These are phyloP conservation scores for Dothistroma septosporum DNA, from an alignment of 2,329 filamentous ascomycete species.

Conservation along the genomic window DNA sequence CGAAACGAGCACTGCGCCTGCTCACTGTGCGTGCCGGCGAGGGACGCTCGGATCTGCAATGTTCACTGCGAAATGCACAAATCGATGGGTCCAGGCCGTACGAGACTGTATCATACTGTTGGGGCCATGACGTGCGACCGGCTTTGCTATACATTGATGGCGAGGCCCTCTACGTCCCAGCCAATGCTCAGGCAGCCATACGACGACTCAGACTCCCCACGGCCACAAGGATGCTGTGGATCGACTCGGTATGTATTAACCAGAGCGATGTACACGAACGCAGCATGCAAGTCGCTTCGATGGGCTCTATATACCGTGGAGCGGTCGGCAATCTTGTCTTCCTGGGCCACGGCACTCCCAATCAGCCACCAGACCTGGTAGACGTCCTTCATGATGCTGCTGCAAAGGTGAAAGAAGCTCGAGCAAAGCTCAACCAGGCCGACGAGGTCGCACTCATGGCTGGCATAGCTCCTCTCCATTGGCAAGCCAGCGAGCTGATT, in stretches of 20 bases:
- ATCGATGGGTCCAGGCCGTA: background rate
- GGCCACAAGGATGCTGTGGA: background rate
- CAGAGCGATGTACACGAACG: conserved; percentile 3
- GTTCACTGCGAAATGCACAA: background rate
- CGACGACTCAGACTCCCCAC: background rate
- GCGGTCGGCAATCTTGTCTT: background rate
- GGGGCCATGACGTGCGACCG: conserved; percentile 1
- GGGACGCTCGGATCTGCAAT: background rate
- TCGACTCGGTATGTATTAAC: conserved; percentile 8
- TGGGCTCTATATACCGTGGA: conserved; percentile 4
- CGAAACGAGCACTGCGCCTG: conserved; percentile 2
- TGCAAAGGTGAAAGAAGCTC: background rate
- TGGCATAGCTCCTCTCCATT: background rate
- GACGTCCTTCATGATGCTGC: background rate
- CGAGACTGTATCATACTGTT: conserved; percentile 9
- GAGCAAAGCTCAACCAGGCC: background rate
- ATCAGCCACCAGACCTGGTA: background rate
- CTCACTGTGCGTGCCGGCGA: background rate
- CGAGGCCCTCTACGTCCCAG: background rate
- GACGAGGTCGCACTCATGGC: background rate
- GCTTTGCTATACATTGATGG: background rate
- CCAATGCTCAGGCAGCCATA: background rate
- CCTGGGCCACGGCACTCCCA: background rate
- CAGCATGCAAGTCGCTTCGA: conserved; percentile 1
- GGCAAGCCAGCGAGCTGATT: background rate